Conservation (phyloP, 1,284 basidiomycete genomes). For the Fomitopsis schrenkii region DNA sequence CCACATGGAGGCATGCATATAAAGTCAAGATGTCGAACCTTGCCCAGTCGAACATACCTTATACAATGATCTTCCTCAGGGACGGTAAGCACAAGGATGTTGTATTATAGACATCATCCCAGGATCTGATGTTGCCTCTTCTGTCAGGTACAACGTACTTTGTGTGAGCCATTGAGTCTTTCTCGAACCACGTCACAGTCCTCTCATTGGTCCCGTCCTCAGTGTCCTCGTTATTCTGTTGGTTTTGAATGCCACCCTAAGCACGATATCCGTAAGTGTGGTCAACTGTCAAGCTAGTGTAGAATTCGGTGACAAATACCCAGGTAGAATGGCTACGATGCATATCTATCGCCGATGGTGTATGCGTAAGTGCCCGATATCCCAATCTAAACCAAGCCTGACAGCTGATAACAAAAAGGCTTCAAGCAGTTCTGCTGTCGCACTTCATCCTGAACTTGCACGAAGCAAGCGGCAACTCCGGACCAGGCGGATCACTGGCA, state of each 20-base stretch:
- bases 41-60: neutral
- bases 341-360: no score
- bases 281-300: no score
- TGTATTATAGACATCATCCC: no score
- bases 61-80: neutral
- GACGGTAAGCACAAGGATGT: neutral
- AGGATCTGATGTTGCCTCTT: neutral
- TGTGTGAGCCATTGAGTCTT: neutral
- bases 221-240: no score
- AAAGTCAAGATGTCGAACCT: neutral
- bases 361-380: neutral
- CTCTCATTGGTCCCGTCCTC: no score
- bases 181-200: no score
- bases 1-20: neutral
- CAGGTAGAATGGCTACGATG: no score
- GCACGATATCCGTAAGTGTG: no score
- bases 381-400: no score
- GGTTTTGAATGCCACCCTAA: no score
- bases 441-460: neutral
- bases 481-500: neutral
- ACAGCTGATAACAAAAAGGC: neutral
- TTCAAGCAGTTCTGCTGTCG: neutral
- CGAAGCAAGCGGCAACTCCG: neutral
- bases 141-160: neutral
- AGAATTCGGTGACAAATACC: no score